Evolutionary conservation across 352 stramenopile genomes (phyloP).

Genomic region (Aphanomyces stellatus): DNA sequence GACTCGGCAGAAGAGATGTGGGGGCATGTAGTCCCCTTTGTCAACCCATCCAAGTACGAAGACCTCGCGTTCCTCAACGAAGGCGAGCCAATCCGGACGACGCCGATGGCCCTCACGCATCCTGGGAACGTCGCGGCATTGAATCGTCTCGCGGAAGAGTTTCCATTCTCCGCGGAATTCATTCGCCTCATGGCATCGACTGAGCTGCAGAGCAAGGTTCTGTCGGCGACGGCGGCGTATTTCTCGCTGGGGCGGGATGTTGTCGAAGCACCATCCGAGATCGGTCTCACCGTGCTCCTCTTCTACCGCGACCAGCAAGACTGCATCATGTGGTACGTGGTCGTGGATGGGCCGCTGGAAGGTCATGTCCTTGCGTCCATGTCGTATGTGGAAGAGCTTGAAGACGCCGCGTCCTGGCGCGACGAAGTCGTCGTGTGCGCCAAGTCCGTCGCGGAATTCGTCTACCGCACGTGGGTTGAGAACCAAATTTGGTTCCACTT

Average conservation of each 20-base stretch:
- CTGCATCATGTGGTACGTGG: slow-evolving; percentile 12
- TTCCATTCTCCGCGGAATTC: background rate
- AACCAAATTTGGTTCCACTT: slow-evolving; percentile 16
- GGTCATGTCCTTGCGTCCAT: background rate
- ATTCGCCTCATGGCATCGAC: background rate
- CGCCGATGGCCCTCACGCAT: background rate
- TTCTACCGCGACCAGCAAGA: slow-evolving; percentile 16
- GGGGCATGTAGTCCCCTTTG: background rate
- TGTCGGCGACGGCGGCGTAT: background rate
- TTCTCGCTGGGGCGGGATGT: background rate
- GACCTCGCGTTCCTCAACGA: slow-evolving; percentile 1
- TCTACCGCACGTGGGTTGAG: slow-evolving; percentile 10
- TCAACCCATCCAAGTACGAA: background rate
- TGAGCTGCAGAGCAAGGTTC: background rate
- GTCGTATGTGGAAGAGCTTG: background rate
- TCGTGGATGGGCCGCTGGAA: slow-evolving; percentile 1
- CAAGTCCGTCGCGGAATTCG: background rate
- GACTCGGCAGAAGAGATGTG: background rate
- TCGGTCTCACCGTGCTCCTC: background rate
- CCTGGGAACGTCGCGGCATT: background rate
- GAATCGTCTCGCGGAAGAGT: background rate
- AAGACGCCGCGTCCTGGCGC: background rate
- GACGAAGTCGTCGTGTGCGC: slow-evolving; percentile 4
- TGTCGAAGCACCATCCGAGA: background rate
- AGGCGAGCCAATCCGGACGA: background rate